phyloP scores from a whole-genome alignment of 805 yeast genomes.

The Saturnispora besseyi region DNA sequence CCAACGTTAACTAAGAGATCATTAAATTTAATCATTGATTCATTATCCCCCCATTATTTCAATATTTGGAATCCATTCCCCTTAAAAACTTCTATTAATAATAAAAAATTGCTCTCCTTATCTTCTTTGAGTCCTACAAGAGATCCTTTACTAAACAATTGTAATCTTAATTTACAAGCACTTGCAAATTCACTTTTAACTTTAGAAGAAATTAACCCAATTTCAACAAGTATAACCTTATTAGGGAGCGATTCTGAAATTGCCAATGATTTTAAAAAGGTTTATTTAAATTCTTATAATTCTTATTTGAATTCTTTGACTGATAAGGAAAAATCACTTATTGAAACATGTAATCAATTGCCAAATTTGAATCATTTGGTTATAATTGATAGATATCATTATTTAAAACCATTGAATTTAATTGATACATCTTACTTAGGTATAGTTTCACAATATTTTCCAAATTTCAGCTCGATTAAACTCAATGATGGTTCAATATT shows the following conservation, averaged over 20 bases:
- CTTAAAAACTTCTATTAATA: background rate
- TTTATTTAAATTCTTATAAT: constrained; percentile 28
- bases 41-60: background rate
- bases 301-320: constrained; percentile 23
- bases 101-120: background rate
- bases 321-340: constrained; percentile 26
- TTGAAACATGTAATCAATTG: background rate
- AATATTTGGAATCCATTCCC: constrained; percentile 2
- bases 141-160: background rate
- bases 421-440: constrained; percentile 2
- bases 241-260: constrained; percentile 36
- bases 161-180: background rate
- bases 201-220: background rate
- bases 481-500: background rate
- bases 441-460: background rate
- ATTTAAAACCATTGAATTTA: background rate
- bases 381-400: background rate
- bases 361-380: background rate
- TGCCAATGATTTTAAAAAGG: constrained; percentile 34
- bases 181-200: background rate
- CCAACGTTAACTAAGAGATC: background rate
- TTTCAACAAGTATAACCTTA: background rate
- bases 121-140: background rate
- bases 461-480: background rate
- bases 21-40: background rate